phyloP scores from a whole-genome alignment of 441 rosid genomes.

The Populus hybrid region DNA sequence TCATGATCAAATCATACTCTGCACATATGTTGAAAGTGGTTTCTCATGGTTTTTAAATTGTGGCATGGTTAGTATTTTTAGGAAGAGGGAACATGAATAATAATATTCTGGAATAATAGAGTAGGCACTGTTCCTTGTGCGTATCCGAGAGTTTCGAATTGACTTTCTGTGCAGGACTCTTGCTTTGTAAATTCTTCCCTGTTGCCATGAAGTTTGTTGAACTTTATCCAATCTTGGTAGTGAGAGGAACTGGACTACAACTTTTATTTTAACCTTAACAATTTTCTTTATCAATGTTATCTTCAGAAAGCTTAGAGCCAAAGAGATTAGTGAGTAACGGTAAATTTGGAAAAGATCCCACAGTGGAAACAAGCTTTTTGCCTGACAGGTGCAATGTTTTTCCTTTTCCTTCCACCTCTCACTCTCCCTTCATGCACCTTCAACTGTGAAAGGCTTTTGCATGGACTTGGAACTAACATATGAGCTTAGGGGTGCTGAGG shows the following conservation, averaged over 20 bases:
- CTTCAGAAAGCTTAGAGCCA: slow-evolving; percentile 37
- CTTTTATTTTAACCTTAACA: neutral
- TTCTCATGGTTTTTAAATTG: neutral
- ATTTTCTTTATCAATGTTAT: neutral
- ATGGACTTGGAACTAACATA: slow-evolving; percentile 39
- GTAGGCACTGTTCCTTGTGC: neutral
- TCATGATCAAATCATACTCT: neutral
- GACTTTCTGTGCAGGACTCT: neutral
- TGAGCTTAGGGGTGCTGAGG: slow-evolving; percentile 69
- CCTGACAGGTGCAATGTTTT: slow-evolving; percentile 78
- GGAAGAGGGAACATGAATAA: neutral
- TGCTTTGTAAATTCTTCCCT: neutral
- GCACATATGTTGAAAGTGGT: neutral
- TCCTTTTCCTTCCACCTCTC: slow-evolving; percentile 13
- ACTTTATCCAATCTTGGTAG: neutral
- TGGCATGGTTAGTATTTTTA: too few species aligned
- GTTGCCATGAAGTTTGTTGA: neutral
- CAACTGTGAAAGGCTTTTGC: neutral
- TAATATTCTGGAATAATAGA: neutral
- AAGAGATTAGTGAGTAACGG: slow-evolving; percentile 34
- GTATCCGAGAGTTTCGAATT: neutral
- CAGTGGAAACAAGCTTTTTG: slow-evolving; percentile 90
- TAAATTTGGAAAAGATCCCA: slow-evolving; percentile 90
- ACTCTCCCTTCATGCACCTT: neutral
- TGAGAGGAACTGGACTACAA: neutral